Base-by-base conservation (phyloP, 208 protist species). In the Porcisia hertigi region DNA sequence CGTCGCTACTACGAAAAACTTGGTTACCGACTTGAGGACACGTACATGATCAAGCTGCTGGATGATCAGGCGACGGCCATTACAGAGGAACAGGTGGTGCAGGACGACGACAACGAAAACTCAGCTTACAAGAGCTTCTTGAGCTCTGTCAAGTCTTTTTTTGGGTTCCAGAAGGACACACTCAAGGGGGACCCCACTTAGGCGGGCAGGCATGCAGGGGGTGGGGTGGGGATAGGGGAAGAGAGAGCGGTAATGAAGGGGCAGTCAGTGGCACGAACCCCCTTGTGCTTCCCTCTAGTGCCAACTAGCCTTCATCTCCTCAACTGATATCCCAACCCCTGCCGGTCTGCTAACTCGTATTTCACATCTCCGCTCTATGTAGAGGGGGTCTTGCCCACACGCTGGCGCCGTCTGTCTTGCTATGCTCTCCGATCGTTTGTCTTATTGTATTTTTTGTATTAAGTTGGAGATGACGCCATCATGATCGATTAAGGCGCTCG, bases 1-100 rank as follows among this genome's bases (percentile, higher is more conserved):
- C 89, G 99, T 9, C 88, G 98, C 59, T 99, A 99, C 93, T 99
- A 99, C 86, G 91, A 93, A 47, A 99, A 98, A 77, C 89, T 99
- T 0, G 99, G 99, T 55, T 99, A 99, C 74, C 57, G 82, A 9
- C 79, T 94, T 11, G 80, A 95, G 75, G 92, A 96, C 45, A 96
- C 90, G 55, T 96, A 97, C 81, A 97, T 97, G 93, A 79, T 97
- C 60, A 97, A 97, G 79, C 54, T 71, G 7, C 74, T 97, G 18
- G 75, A 73, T 49, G 77, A 76, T 20, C 66, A 85, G 36, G 80
- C 71, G 4, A 79, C 45, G n/a, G 77, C 72, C 30, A 96, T 96
- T 52, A 92, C 89, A 62, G 89, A 92, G 86, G 86, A 86, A 67
- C 88, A 94, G 79, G 83, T 96, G 41, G 77, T 81, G 69, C 73